These are phyloP conservation scores for Trypanosoma theileri DNA, from an alignment of 208 protist genomes.

Conservation along the genomic window DNA sequence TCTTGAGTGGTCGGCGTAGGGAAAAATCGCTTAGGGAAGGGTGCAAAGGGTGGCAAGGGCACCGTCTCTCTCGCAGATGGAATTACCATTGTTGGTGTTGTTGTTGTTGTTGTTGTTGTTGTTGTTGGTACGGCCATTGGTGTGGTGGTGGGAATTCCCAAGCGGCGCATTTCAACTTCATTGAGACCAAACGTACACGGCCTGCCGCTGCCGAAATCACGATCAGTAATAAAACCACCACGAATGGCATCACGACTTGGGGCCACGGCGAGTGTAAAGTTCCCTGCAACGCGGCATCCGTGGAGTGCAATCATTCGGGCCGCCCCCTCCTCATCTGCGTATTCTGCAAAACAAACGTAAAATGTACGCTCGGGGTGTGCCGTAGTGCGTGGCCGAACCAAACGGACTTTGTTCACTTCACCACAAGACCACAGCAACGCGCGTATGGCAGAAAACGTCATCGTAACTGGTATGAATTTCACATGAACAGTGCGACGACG, in stretches of 20 bases:
- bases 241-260: slow-evolving; percentile 29
- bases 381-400: slow-evolving; percentile 26
- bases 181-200: slow-evolving; percentile 46
- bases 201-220: slow-evolving; percentile 30
- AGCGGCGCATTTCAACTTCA: slow-evolving; percentile 8
- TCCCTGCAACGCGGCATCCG: slow-evolving; percentile 13
- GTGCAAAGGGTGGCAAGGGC: too few relatives aligned
- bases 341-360: slow-evolving; percentile 53
- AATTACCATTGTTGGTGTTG: too few relatives aligned
- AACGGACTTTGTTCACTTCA: slow-evolving; percentile 40
- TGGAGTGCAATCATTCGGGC: slow-evolving; percentile 20
- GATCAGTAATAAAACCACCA: slow-evolving; percentile 38
- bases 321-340: slow-evolving; percentile 24
- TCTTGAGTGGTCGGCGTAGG: background rate
- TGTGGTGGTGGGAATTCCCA: slow-evolving; percentile 13
- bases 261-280: slow-evolving; percentile 32
- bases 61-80: too few relatives aligned
- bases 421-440: slow-evolving; percentile 34
- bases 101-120: background rate
- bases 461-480: slow-evolving; percentile 34
- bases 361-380: slow-evolving; percentile 30
- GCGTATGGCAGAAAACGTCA: slow-evolving; percentile 30
- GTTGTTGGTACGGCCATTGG: background rate
- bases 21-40: too few relatives aligned
- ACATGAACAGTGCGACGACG: slow-evolving; percentile 36